A percentile compares a stretch with the other conserved stretches of the same genome.
Evolutionary conservation across 2,329 filamentous ascomycete genomes (phyloP).

Genomic region (Aspergillus candidus): DNA sequence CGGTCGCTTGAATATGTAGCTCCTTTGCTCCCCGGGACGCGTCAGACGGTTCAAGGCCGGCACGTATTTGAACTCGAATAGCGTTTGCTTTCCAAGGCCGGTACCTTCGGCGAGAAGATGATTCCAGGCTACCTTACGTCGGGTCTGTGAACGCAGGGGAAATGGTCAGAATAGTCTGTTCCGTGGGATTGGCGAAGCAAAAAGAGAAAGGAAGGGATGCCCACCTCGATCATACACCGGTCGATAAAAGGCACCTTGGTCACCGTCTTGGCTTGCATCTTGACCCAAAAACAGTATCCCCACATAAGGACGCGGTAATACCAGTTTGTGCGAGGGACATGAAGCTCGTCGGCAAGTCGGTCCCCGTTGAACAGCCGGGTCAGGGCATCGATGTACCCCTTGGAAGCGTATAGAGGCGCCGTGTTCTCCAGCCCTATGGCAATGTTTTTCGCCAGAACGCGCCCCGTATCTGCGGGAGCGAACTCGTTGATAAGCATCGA

Average conservation of each 20-base stretch:
- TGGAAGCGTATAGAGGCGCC: conserved; percentile 59
- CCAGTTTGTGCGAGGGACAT: conserved; percentile 49
- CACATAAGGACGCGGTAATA: conserved; percentile 57
- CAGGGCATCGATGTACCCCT: conserved; percentile 60
- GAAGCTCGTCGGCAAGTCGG: conserved; percentile 54
- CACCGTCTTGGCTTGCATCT: conserved; percentile 1
- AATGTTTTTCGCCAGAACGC: conserved; percentile 66
- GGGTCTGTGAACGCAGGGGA: conserved; percentile 13
- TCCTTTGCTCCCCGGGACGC: conserved; percentile 15
- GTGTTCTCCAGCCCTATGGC: conserved; percentile 59
- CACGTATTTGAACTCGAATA: conserved; percentile 64
- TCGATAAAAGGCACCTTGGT: conserved; percentile 42
- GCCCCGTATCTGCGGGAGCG: conserved; percentile 55
- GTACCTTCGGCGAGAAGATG: conserved; percentile 57
- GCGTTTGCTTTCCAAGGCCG: conserved; percentile 56
- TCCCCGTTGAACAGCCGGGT: conserved; percentile 65
- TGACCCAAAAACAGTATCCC: conserved; percentile 54
- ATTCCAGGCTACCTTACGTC: conserved; percentile 50
- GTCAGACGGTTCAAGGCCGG: conserved; percentile 18
- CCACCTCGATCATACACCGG: conserved; percentile 45
- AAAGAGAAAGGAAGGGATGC: conserved; percentile 8
- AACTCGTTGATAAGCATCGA: conserved; percentile 61
- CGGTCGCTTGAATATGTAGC: conserved; percentile 15
- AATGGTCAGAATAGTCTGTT: too few relatives aligned
- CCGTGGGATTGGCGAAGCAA: too few relatives aligned